Base-by-base conservation (phyloP, 108 stramenopile genomes). In the Nitzschia sp. region DNA sequence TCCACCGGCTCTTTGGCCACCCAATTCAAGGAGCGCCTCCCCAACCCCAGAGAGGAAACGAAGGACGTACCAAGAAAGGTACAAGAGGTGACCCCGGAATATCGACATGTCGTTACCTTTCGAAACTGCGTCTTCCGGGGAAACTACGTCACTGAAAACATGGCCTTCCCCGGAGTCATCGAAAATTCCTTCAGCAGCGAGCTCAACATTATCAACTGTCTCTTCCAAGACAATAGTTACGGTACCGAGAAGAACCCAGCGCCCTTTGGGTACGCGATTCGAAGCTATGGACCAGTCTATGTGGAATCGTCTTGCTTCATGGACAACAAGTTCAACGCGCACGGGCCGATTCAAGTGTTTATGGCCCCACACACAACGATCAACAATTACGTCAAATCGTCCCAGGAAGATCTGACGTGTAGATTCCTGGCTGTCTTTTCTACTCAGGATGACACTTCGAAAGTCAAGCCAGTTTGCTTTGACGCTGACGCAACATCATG, bases 111-210 rank as follows among this genome's bases (percentile, higher is more conserved):
- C 2, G 74, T 75, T 11, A 67, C 74, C 1, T 75, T 75, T 27
- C 65, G 48, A 33, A 45, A 62, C 24, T 67, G 66, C 26, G 59
- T 75, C 0, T 75, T 75, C 74, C 57, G 59, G n/a, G 66, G 66
- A 49, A 75, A 75, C 49, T 18, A 25, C 21, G 49, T 45, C 47
- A 64, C 53, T 31, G 45, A 35, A 8, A 42, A 66, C 3, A 27
- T 51, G 17, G 56, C 49, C 13, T 61, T 61, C 29, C 74, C 74
- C 28, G 66, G 66, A 27, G 65, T 75, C 23, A 75, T 75, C 29
- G 74, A 75, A 26, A 75, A 75, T 42, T 64, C 66, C 23, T 68
- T 59, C 36, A 3, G 53, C 38, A 75, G 74, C 36, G 59, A 75
- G 29, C 48, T 75, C 26, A 34, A 53, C 17, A 59, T 75, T 23